Evolutionary conservation across 352 stramenopile genomes (phyloP).

Genomic region (Phytopythium oedochilum): DNA sequence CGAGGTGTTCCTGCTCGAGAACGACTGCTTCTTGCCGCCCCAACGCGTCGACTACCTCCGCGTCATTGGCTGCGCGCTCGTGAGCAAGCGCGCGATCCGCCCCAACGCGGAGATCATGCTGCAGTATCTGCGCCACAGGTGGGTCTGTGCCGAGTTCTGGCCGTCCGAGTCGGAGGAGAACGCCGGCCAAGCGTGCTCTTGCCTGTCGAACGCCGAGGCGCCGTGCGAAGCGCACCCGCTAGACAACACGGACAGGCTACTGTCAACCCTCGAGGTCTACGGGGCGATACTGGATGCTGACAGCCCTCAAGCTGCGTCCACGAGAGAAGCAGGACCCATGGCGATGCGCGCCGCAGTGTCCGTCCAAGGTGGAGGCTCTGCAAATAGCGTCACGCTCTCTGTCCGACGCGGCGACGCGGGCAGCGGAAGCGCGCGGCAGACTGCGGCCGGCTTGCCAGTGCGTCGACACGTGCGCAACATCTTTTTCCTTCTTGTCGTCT

Average conservation of each 20-base stretch:
- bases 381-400: background rate
- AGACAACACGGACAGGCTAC: conserved; percentile 27
- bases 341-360: background rate
- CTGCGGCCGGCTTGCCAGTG: background rate
- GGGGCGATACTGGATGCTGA: background rate
- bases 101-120: conserved; percentile 61
- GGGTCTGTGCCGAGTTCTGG: conserved; percentile 31
- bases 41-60: conserved; percentile 52
- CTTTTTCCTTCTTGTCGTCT: conserved; percentile 37
- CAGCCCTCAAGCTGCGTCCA: background rate
- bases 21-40: conserved; percentile 19
- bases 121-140: conserved; percentile 32
- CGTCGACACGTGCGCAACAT: conserved; percentile 33
- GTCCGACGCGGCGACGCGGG: background rate
- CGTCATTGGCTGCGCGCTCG: conserved; percentile 30
- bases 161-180: conserved; percentile 1
- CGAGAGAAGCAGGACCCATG: background rate
- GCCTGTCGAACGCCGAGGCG: conserved; percentile 9
- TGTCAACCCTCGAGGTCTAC: conserved; percentile 19
- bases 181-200: conserved; percentile 23
- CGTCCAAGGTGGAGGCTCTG: background rate
- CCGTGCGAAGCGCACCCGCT: conserved; percentile 24
- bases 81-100: conserved; percentile 45
- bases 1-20: conserved; percentile 26
- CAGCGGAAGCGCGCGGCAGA: background rate